These are phyloP conservation scores for Tylopilus vinaceipallidus DNA, from an alignment of 768 basidiomycete genomes.

Conservation along the genomic window DNA sequence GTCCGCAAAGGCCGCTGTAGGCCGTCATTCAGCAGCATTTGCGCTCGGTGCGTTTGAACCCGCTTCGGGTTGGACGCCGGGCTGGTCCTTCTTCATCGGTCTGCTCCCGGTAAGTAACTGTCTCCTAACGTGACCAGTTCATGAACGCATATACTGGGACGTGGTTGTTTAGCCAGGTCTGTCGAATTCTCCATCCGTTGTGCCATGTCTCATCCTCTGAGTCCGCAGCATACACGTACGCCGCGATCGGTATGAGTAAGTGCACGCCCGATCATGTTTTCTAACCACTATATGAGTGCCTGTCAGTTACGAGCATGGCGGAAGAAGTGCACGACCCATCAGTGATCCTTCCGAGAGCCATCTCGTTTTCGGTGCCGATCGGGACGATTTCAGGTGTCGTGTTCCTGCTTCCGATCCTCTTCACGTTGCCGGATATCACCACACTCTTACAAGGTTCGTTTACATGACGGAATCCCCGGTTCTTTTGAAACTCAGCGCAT, in stretches of 20 bases:
- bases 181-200: neutral
- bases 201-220: conserved; percentile 9
- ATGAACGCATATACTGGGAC: neutral
- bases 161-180: conserved; percentile 27
- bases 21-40: conserved; percentile 52
- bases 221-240: conserved; percentile 49
- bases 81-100: conserved; percentile 70
- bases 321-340: conserved; percentile 65
- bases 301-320: conserved; percentile 58
- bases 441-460: conserved; percentile 49
- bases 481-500: conserved; percentile 1
- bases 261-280: neutral
- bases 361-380: conserved; percentile 54
- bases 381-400: conserved; percentile 49
- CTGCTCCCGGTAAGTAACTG: conserved; percentile 46
- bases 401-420: conserved; percentile 61
- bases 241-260: conserved; percentile 64
- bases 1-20: conserved; percentile 54
- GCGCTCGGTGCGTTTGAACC: conserved; percentile 61
- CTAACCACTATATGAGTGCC: conserved; percentile 1
- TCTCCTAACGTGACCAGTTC: neutral
- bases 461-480: neutral
- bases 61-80: conserved; percentile 65
- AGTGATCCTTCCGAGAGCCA: conserved; percentile 51
- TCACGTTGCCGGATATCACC: conserved; percentile 58